Base-by-base conservation (phyloP, 768 basidiomycete species). In the Phaffia tasmanica region DNA sequence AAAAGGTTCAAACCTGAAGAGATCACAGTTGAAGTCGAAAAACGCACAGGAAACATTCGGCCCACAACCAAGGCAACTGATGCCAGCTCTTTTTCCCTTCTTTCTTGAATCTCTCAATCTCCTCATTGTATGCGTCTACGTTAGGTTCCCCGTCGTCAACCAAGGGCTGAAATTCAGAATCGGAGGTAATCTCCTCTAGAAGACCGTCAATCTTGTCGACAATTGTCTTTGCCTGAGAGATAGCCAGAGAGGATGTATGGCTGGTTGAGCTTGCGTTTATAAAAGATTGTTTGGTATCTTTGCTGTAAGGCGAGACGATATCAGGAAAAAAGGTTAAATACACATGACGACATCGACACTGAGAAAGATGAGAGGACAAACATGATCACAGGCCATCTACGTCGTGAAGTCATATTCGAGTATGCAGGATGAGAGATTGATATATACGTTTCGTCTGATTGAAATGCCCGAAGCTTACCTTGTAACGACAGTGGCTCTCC, bases 61-160 rank as follows among this genome's bases (percentile, higher is more conserved):
- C 90, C 75, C 81, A 97, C n/a, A 99, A 81, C 94, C 94, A 99
- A 1, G 92, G 89, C 6, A 88, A 84, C 9, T 83, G 87, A 74
- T 89, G 91, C 94, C 94, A 99, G 0, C 86, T 87, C 68, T 85
- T 81, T 71, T 80, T 79, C 3, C 76, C 74, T 1, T 79, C 74
- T 30, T 78, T 75, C 0, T 78, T 77, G 1, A 88, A 80, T 0
- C 76, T 63, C 23, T 60, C 74, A 16, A 99, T 79, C 69, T 90
- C 86, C 0, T 77, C 71, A 70, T 99, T 97, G 78, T 91, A 98
- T n/a, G 80, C 76, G 0, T 83, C 80, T 5, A 83, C 78, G 61
- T 83, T 80, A n/a, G 83, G 74, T 57, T 86, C 88, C 0, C 86
- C 86, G 71, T 95, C 93, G 8, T 83, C 77, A n/a, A 81, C 78